Evolutionary conservation across 495 filamentous ascomycete species (phyloP).

Genomic region (Xylaria cubensis): DNA sequence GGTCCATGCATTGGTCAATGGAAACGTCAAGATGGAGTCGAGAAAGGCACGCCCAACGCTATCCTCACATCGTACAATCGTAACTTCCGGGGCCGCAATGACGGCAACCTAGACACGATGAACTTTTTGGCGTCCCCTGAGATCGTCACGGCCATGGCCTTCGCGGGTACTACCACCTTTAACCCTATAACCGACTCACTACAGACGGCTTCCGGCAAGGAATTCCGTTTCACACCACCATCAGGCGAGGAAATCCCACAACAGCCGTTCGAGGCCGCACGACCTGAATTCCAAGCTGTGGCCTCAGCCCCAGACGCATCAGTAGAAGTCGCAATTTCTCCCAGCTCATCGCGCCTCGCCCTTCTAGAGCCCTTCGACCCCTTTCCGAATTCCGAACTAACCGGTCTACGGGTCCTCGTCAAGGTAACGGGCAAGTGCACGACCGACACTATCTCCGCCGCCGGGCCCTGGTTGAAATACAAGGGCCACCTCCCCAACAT

Average conservation of each 20-base stretch:
- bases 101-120: slow-evolving; percentile 95
- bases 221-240: slow-evolving; percentile 88
- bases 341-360: slow-evolving; percentile 85
- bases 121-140: slow-evolving; percentile 98
- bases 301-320: slow-evolving; percentile 70
- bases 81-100: slow-evolving; percentile 96
- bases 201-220: slow-evolving; percentile 76
- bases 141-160: slow-evolving; percentile 94
- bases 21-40: slow-evolving; percentile 84
- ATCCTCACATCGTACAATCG: slow-evolving; percentile 98
- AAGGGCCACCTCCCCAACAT: slow-evolving; percentile 99
- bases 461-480: slow-evolving; percentile 98
- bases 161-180: slow-evolving; percentile 91
- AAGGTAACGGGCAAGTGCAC: slow-evolving; percentile 98
- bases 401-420: slow-evolving; percentile 79
- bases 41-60: slow-evolving; percentile 88
- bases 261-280: slow-evolving; percentile 80
- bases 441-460: slow-evolving; percentile 97
- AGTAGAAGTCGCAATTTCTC: slow-evolving; percentile 75
- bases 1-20: slow-evolving; percentile 96
- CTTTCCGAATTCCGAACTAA: slow-evolving; percentile 79
- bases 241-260: slow-evolving; percentile 76
- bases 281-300: slow-evolving; percentile 74
- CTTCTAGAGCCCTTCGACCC: slow-evolving; percentile 88
- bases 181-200: slow-evolving; percentile 92